Evolutionary conservation across 169 alveolate species (phyloP).

Genomic region (Plasmodium reichenowi): DNA sequence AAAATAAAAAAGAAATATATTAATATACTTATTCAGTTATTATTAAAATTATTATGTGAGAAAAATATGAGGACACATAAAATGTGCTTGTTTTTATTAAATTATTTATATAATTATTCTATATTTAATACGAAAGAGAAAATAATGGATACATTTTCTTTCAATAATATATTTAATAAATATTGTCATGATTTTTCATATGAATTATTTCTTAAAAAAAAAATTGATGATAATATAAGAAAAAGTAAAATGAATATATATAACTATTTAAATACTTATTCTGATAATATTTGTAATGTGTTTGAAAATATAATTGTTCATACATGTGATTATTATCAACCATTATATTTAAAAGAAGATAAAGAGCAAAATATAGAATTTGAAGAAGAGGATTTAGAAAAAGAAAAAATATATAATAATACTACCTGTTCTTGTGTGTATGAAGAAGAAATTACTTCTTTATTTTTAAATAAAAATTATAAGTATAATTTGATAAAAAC

Average conservation of each 20-base stretch:
- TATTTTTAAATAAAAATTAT: conserved; percentile 53
- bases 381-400: neutral
- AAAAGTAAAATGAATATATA: conserved; percentile 64
- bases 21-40: conserved; percentile 46
- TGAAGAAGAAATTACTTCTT: conserved; percentile 59
- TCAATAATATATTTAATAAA: conserved; percentile 40
- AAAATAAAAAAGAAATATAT: conserved; percentile 46
- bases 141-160: conserved; percentile 34
- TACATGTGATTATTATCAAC: conserved; percentile 64
- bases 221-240: conserved; percentile 69
- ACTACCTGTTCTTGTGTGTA: conserved; percentile 28
- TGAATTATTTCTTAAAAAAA: conserved; percentile 60
- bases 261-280: conserved; percentile 37
- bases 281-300: conserved; percentile 26
- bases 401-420: neutral
- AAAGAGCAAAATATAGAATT: neutral
- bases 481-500: conserved; percentile 44
- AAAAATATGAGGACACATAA: conserved; percentile 70
- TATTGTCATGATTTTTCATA: conserved; percentile 67
- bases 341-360: conserved; percentile 29
- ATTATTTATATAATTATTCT: conserved; percentile 66
- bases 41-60: conserved; percentile 61
- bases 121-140: conserved; percentile 27
- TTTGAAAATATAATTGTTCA: conserved; percentile 56
- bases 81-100: conserved; percentile 47